Conservation (phyloP, 2,329 filamentous ascomycete genomes). For the Emericellopsis atlantica region DNA sequence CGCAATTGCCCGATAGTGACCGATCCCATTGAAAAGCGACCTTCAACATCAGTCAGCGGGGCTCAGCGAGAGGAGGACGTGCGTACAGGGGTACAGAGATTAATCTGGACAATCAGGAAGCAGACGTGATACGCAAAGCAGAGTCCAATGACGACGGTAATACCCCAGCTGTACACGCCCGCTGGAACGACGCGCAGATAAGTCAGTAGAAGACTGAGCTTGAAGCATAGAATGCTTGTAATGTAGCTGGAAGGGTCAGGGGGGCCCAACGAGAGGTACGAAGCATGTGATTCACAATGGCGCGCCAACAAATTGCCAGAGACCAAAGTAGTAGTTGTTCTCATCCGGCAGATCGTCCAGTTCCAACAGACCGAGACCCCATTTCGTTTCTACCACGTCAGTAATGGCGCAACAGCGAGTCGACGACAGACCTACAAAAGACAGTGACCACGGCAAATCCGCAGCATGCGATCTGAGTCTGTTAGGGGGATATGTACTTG, state of each 20-base stretch:
- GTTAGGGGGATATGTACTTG: too few relatives aligned
- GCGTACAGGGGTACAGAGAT: conserved; percentile 18
- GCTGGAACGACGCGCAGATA: conserved; percentile 30
- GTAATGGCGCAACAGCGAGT: too few relatives aligned
- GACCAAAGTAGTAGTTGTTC: conserved; percentile 24
- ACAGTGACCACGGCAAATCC: too few relatives aligned
- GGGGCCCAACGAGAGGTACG: too few relatives aligned
- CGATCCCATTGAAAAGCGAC: conserved; percentile 23
- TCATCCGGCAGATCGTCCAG: conserved; percentile 21
- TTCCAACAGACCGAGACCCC: conserved; percentile 22
- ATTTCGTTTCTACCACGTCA: conserved; percentile 23
- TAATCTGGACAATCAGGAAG: too few relatives aligned
- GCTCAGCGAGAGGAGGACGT: not conserved
- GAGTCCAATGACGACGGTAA: too few relatives aligned
- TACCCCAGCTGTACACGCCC: conserved; percentile 10
- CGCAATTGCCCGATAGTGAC: conserved; percentile 22
- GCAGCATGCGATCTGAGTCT: too few relatives aligned
- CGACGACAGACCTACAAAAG: too few relatives aligned
- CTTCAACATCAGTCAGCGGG: too few relatives aligned
- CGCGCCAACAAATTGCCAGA: conserved; percentile 26
- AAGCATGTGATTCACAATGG: conserved; percentile 20
- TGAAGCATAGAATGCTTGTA: conserved; percentile 29
- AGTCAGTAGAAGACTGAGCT: conserved; percentile 28
- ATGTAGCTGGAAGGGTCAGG: conserved; percentile 19
- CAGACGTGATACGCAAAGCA: too few relatives aligned